Conservation (phyloP, 331 rosid species). For the Ulmus americana region DNA sequence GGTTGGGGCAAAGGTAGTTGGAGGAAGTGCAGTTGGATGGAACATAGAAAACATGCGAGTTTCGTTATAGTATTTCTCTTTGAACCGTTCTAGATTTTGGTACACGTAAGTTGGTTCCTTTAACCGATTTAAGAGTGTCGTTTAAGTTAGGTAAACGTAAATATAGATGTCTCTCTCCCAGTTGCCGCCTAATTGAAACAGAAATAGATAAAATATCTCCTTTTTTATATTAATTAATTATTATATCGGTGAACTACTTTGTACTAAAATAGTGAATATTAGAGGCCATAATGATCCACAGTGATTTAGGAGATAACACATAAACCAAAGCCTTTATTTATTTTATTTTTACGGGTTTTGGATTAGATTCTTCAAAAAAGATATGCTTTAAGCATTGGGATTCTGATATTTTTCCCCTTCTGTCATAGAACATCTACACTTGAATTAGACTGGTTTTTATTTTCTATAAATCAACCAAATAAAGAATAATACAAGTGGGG, state of each 20-base stretch:
- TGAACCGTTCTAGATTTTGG: conserved; percentile 8
- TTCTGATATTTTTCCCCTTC: background rate
- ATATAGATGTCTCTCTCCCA: background rate
- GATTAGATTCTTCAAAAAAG: background rate
- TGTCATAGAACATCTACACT: conserved; percentile 7
- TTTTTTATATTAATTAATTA: background rate
- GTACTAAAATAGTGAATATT: background rate
- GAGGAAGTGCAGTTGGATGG: conserved; percentile 2
- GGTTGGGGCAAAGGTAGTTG: conserved; percentile 14
- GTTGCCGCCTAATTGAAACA: background rate
- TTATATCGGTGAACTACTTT: background rate
- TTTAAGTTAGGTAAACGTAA: conserved; percentile 1
- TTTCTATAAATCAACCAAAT: background rate
- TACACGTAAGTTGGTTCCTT: background rate
- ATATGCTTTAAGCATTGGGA: background rate
- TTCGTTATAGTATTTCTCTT: background rate
- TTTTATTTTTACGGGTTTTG: background rate
- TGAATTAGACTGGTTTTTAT: conserved; percentile 6
- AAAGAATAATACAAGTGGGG: background rate
- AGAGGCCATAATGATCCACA: background rate
- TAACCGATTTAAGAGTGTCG: background rate
- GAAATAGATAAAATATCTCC: background rate
- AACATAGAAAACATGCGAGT: background rate
- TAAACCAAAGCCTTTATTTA: background rate
- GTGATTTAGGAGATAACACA: background rate